phyloP scores from a whole-genome alignment of 176 grass and related monocot species.

The Bolboschoenus planiculmis region DNA sequence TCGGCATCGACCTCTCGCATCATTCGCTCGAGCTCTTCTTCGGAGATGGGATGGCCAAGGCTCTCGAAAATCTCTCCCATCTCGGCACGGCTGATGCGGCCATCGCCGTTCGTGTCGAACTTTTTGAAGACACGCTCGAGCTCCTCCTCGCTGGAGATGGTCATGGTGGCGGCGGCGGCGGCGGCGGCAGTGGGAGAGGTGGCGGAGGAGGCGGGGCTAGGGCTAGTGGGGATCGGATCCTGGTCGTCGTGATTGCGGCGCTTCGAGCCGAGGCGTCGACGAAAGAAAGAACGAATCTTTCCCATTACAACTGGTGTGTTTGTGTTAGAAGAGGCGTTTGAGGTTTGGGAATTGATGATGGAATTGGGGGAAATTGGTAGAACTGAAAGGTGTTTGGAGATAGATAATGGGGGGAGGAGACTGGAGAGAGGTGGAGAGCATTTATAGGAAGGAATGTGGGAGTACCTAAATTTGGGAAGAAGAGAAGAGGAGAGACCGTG shows the following conservation, averaged over 20 bases:
- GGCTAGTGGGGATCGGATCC: not conserved
- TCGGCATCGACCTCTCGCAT: slow-evolving; percentile 80
- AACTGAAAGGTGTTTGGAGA: not conserved
- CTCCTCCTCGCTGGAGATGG: slow-evolving; percentile 36
- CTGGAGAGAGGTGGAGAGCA: not conserved
- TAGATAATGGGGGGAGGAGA: not conserved
- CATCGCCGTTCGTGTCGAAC: slow-evolving; percentile 95
- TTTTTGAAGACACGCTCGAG: slow-evolving; percentile 72
- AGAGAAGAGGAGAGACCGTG: not conserved
- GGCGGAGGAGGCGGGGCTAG: not conserved
- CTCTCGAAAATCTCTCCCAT: slow-evolving; percentile 60
- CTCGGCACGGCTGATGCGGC: slow-evolving; percentile 68
- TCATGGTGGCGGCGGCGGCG: not conserved
- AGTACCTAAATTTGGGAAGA: not conserved
- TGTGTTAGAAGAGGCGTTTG: too few relatives aligned
- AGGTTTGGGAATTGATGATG: not conserved
- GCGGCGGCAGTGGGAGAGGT: not conserved
- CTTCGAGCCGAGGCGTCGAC: slow-evolving; percentile 45
- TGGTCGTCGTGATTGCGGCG: not conserved
- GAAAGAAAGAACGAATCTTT: slow-evolving; percentile 77
- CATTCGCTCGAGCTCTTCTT: slow-evolving; percentile 80
- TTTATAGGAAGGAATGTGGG: not conserved
- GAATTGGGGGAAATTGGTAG: not conserved
- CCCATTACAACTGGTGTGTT: slow-evolving; percentile 56
- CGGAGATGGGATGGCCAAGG: slow-evolving; percentile 49